Evolutionary conservation across 2,329 filamentous ascomycete species (phyloP).

Genomic region (Trichoderma sp.): DNA sequence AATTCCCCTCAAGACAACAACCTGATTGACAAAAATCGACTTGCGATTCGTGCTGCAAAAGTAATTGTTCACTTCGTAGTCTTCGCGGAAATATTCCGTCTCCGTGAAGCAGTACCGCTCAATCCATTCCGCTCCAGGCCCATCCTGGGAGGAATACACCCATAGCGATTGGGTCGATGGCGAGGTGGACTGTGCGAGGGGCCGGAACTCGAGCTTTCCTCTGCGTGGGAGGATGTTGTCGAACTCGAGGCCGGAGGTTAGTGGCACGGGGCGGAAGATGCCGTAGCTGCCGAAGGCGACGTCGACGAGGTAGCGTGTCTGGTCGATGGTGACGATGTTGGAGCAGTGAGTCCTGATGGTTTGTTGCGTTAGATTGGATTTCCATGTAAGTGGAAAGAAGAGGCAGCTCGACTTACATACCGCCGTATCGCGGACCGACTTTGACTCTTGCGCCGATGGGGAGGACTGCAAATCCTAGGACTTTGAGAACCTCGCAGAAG

Average conservation of each 20-base stretch:
- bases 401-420: background rate
- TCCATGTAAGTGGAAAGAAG: background rate
- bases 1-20: constrained; percentile 35
- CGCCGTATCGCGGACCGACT: constrained; percentile 12
- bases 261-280: constrained; percentile 32
- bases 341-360: constrained; percentile 54
- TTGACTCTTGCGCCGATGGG: constrained; percentile 46
- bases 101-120: constrained; percentile 52
- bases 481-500: constrained; percentile 47
- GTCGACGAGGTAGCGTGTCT: constrained; percentile 50
- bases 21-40: constrained; percentile 38
- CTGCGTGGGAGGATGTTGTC: constrained; percentile 43
- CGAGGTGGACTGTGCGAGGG: constrained; percentile 33
- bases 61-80: constrained; percentile 48
- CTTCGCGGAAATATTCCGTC: constrained; percentile 44
- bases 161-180: constrained; percentile 34
- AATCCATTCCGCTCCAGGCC: constrained; percentile 38
- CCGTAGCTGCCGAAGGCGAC: constrained; percentile 57
- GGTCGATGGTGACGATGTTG: constrained; percentile 53
- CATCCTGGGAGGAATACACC: constrained; percentile 37
- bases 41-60: constrained; percentile 33
- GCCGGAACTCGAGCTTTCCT: constrained; percentile 42
- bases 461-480: constrained; percentile 49
- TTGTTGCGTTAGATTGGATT: constrained; percentile 20
- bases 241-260: constrained; percentile 28